A percentile compares a stretch with the other conserved stretches of the same genome.
Conservation (phyloP, 371 early-diverging fungal genomes). For the Circinella umbellata region DNA sequence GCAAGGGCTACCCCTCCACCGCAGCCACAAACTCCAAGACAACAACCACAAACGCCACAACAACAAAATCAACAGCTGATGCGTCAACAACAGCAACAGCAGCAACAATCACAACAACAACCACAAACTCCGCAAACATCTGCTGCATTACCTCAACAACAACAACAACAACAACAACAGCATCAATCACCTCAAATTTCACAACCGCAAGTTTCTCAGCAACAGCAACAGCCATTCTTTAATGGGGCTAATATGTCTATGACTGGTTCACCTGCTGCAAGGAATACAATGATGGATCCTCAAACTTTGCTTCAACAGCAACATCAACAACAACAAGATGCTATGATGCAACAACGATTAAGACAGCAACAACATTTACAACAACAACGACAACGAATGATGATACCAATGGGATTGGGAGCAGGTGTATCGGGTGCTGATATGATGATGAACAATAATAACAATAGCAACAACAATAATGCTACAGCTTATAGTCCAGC, state of each 20-base stretch:
- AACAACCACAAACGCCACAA: slow-evolving; percentile 16
- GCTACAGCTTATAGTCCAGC: not conserved
- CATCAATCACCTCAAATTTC: slow-evolving; percentile 4
- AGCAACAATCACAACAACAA: slow-evolving; percentile 9
- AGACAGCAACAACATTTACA: slow-evolving; percentile 9
- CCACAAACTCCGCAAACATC: slow-evolving; percentile 7
- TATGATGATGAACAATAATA: slow-evolving; percentile 15
- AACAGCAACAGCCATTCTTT: slow-evolving; percentile 14
- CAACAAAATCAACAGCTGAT: slow-evolving; percentile 10
- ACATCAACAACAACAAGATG: slow-evolving; percentile 6
- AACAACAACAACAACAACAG: slow-evolving; percentile 12
- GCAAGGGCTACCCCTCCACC: slow-evolving; percentile 14
- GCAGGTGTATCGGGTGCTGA: slow-evolving; percentile 11
- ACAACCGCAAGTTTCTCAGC: slow-evolving; percentile 7
- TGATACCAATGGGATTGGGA: slow-evolving; percentile 27
- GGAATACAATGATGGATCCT: slow-evolving; percentile 17
- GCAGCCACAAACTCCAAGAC: slow-evolving; percentile 22
- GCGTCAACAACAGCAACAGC: slow-evolving; percentile 16
- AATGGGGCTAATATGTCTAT: slow-evolving; percentile 14
- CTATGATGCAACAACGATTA: slow-evolving; percentile 16
- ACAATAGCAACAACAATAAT: not conserved
- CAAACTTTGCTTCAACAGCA: slow-evolving; percentile 18
- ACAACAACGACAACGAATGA: slow-evolving; percentile 14
- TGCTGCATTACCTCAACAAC: slow-evolving; percentile 11
- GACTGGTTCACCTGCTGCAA: slow-evolving; percentile 14